These are phyloP conservation scores for Phytopythium oedochilum DNA, from an alignment of 352 stramenopile species.

Conservation along the genomic window DNA sequence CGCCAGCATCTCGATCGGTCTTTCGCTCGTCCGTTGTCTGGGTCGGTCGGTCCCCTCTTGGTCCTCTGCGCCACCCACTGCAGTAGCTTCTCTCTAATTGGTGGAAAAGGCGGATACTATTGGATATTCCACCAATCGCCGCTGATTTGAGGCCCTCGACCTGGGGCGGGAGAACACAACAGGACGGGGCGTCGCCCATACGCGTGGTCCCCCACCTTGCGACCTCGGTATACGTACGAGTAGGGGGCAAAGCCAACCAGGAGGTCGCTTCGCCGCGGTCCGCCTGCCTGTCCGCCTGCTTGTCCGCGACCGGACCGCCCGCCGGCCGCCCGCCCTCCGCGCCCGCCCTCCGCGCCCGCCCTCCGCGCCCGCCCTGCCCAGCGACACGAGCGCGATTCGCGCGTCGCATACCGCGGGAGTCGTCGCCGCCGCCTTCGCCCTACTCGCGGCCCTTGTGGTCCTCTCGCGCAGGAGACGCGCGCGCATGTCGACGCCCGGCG, in stretches of 20 bases:
- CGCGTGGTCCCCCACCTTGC: neutral
- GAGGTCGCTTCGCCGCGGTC: too few relatives aligned
- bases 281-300: too few relatives aligned
- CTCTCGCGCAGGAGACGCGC: neutral
- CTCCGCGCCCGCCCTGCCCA: neutral
- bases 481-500: neutral
- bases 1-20: constrained; percentile 9
- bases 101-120: neutral
- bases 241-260: too few relatives aligned
- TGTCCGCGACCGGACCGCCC: too few relatives aligned
- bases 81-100: neutral
- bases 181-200: neutral
- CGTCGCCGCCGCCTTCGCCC: neutral
- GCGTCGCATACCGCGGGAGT: neutral
- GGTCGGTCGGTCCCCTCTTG: neutral
- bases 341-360: neutral
- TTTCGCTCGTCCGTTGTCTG: neutral
- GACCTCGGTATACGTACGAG: neutral
- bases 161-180: neutral
- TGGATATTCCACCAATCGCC: too few relatives aligned
- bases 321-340: too few relatives aligned
- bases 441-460: neutral
- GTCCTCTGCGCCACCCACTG: too few relatives aligned
- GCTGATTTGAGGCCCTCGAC: too few relatives aligned
- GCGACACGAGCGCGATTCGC: neutral